Evolutionary conservation across 805 yeast species (phyloP), one percentile per base, ranked within the genome.

Genomic region (Monosporozyma yasuniensis): DNA sequence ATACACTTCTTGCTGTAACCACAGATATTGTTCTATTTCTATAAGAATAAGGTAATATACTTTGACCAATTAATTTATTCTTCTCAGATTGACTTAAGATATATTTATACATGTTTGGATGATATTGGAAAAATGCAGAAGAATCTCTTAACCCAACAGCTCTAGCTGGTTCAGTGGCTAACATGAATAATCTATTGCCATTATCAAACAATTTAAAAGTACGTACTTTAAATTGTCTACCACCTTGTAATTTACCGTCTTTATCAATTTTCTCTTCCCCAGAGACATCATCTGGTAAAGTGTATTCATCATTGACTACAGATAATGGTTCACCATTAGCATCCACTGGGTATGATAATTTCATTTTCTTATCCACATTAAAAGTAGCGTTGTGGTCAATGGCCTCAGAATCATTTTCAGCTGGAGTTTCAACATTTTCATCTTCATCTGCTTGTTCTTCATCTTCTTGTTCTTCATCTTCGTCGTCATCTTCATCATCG

Each of bases 121-220:
- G 96, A 46, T 89, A 85, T 63, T 90, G 95, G 70, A 91, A 89
- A 52, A 91, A 73, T 48, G 89, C 72, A 61, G 91, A 89, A 2
- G 96, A 87, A 63, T 91, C 97, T 57, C 96, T 77, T 69, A 89
- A 87, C 3, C 97, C 98, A 53, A 91, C 88, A 60, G 91, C 81
- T 57, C 98, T 78, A 1, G 99, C 97, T 2, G 96, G 96, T 63
- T 93, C 99, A 0, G 98, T 90, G 2, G 96, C 83, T 45, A 93
- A 78, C 96, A 91, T 90, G 66, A 80, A 93, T 51, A 82, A 73
- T 55, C 82, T 75, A 19, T 80, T 78, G 8, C 96, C 96, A 32
- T 57, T 70, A 16, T 68, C 70, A 21, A 57, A 51, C 8, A 84
- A 72, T 5, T 81, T 81, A 66, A 86, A 86, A 0, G 84, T 77